Conservation (phyloP, 2,329 filamentous ascomycete genomes). For the Aspergillus alliaceus region DNA sequence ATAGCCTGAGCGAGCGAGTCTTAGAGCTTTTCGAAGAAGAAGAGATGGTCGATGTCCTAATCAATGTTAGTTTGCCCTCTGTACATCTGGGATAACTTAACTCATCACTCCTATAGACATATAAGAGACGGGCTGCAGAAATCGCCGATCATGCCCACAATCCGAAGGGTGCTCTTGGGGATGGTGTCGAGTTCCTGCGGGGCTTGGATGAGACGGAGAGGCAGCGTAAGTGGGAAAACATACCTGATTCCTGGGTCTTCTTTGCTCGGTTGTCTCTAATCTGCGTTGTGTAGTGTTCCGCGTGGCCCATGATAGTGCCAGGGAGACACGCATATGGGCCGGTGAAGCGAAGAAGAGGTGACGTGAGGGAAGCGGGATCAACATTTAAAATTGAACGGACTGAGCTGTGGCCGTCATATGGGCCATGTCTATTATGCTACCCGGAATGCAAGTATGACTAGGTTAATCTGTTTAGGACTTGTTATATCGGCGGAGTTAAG, state of each 20-base stretch:
- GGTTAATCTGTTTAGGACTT: background rate
- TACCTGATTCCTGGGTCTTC: no score
- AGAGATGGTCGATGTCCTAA: constrained; percentile 70
- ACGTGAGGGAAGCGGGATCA: constrained; percentile 1
- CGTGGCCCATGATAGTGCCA: constrained; percentile 71
- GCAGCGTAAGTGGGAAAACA: constrained; percentile 46
- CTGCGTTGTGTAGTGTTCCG: constrained; percentile 59
- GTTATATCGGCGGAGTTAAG: background rate
- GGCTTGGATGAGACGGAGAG: constrained; percentile 91
- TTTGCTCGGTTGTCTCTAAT: background rate
- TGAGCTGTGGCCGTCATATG: constrained; percentile 30
- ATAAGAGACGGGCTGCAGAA: constrained; percentile 75
- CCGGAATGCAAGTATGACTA: background rate
- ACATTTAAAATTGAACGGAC: background rate
- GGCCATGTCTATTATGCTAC: background rate
- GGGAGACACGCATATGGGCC: constrained; percentile 69
- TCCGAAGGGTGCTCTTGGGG: constrained; percentile 66
- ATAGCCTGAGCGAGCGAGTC: constrained; percentile 79
- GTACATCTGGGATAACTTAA: background rate
- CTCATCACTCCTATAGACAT: constrained; percentile 56
- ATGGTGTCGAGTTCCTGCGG: constrained; percentile 76
- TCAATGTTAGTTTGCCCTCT: constrained; percentile 41
- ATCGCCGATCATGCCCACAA: constrained; percentile 89
- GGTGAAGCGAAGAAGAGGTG: constrained; percentile 57
- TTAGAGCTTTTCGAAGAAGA: constrained; percentile 91